Conservation (phyloP, 2,329 filamentous ascomycete genomes). For the Diaporthe nobilis region DNA sequence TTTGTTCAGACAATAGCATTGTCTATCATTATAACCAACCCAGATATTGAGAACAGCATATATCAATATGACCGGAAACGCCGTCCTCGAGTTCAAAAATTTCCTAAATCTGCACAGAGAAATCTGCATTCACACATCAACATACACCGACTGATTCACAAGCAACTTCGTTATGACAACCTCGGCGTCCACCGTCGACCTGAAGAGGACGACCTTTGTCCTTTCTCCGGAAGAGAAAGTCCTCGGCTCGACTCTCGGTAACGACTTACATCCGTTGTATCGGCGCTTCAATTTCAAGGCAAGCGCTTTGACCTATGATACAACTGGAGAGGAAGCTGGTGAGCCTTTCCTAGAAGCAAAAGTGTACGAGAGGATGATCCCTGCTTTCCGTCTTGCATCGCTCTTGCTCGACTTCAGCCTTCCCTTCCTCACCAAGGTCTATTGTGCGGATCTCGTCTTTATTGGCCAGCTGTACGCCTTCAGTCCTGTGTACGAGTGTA, state of each 20-base stretch:
- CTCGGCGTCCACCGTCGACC: no score
- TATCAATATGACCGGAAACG: background rate
- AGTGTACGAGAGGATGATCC: constrained; percentile 1
- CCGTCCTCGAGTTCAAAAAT: no score
- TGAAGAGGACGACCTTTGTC: background rate
- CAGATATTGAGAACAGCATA: background rate
- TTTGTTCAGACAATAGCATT: background rate
- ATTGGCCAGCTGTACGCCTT: background rate
- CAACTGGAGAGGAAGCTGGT: background rate
- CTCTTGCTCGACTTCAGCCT: background rate
- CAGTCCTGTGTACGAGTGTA: background rate
- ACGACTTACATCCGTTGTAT: background rate
- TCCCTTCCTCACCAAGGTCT: background rate
- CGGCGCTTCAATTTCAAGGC: background rate
- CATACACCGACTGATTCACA: background rate
- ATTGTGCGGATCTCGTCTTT: background rate
- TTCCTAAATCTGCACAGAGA: no score
- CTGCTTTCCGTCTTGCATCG: background rate
- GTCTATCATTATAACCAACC: background rate
- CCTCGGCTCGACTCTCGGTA: background rate
- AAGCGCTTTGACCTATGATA: background rate
- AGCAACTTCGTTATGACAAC: background rate
- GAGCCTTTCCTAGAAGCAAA: background rate
- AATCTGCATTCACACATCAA: background rate
- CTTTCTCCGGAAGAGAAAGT: background rate